These are phyloP conservation scores for Dipteronia sinensis DNA, from an alignment of 345 rosid species.

Conservation along the genomic window DNA sequence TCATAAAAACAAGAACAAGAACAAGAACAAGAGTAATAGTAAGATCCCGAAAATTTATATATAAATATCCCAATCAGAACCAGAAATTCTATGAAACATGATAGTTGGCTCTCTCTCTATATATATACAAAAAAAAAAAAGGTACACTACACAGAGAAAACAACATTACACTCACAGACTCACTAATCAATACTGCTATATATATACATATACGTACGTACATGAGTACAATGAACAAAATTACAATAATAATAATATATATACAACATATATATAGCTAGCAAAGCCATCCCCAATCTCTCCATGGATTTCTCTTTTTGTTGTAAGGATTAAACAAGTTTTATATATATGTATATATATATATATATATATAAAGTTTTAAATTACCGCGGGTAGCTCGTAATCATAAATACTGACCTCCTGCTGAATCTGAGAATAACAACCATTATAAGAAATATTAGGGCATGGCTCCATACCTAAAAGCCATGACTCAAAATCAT, in stretches of 20 bases:
- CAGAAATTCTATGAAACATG: background rate
- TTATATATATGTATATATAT: background rate
- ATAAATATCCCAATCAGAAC: background rate
- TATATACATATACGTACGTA: background rate
- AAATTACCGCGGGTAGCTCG: conserved; percentile 23
- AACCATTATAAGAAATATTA: background rate
- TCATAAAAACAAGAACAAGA: background rate
- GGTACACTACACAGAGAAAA: background rate
- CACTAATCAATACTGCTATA: background rate
- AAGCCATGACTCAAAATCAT: conserved; percentile 30
- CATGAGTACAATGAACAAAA: background rate
- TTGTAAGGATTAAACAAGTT: background rate
- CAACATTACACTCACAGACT: background rate
- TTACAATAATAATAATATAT: background rate
- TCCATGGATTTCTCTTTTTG: conserved; percentile 1
- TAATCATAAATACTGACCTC: conserved; percentile 35
- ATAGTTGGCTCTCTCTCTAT: background rate
- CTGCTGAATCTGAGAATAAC: conserved; percentile 7
- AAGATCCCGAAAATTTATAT: background rate
- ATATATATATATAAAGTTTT: background rate
- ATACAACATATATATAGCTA: background rate
- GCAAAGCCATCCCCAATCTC: background rate
- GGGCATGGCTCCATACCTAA: conserved; percentile 13
- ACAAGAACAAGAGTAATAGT: no score
- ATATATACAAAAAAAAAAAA: background rate